phyloP scores from a whole-genome alignment of 2,329 filamentous ascomycete species.

The Coleophoma cylindrospora region DNA sequence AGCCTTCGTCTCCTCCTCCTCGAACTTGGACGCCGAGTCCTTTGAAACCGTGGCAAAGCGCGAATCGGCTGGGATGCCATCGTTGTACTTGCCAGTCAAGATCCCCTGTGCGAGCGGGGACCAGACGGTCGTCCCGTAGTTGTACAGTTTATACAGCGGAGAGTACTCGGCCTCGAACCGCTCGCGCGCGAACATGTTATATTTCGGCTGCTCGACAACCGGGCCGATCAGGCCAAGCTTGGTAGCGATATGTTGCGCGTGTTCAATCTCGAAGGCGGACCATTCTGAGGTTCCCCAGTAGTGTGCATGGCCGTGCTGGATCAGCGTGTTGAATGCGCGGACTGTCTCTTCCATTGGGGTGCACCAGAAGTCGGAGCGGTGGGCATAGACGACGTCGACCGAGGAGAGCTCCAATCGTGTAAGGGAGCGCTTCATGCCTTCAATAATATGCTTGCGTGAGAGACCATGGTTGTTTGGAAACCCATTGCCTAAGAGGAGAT shows the following conservation, averaged over 20 bases:
- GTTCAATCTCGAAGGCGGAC: slow-evolving; percentile 47
- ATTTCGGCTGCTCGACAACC: slow-evolving; percentile 58
- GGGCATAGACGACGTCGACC: slow-evolving; percentile 66
- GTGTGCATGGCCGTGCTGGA: slow-evolving; percentile 58
- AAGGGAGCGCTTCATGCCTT: slow-evolving; percentile 55
- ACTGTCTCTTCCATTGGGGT: slow-evolving; percentile 68
- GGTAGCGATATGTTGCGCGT: slow-evolving; percentile 40
- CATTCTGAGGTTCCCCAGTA: slow-evolving; percentile 66
- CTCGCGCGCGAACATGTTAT: slow-evolving; percentile 55
- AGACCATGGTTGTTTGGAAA: slow-evolving; percentile 53
- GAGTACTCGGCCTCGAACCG: slow-evolving; percentile 56
- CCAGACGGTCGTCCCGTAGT: slow-evolving; percentile 55
- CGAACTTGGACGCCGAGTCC: slow-evolving; percentile 49
- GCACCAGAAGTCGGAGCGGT: slow-evolving; percentile 56
- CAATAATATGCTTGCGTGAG: slow-evolving; percentile 55
- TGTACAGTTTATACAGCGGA: slow-evolving; percentile 51
- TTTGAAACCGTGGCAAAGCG: slow-evolving; percentile 53
- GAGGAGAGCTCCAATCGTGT: slow-evolving; percentile 47
- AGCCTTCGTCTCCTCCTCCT: slow-evolving; percentile 31
- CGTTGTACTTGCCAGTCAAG: slow-evolving; percentile 59
- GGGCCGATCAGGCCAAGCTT: slow-evolving; percentile 54
- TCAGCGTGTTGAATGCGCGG: slow-evolving; percentile 63
- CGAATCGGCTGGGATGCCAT: slow-evolving; percentile 42
- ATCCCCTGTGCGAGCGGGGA: slow-evolving; percentile 53
- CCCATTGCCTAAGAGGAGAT: slow-evolving; percentile 46